These are phyloP conservation scores for Marasmius sp. DNA, from an alignment of 1,284 basidiomycete genomes.

Conservation along the genomic window DNA sequence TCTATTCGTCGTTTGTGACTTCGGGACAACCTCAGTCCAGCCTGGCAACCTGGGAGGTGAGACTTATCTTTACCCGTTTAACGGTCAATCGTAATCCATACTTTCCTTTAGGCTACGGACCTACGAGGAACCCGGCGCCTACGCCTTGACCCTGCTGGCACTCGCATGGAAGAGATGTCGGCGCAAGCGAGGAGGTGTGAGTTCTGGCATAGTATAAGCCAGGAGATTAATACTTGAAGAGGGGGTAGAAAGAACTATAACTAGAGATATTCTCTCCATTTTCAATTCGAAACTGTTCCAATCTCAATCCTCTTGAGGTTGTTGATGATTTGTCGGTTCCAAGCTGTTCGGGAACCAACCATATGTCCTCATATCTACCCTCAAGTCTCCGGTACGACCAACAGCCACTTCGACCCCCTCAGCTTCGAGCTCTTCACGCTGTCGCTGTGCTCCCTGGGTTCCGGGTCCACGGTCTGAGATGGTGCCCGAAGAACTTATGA, in stretches of 20 bases:
- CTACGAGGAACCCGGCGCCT: constrained; percentile 4
- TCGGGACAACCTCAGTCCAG: background rate
- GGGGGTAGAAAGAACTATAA: background rate
- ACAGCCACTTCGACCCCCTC: constrained; percentile 69
- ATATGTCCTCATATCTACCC: constrained; percentile 36
- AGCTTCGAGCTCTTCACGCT: constrained; percentile 62
- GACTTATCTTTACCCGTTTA: background rate
- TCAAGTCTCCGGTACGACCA: constrained; percentile 41
- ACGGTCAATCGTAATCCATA: background rate
- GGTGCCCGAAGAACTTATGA: constrained; percentile 61
- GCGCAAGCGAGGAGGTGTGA: constrained; percentile 8
- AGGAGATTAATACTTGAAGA: constrained; percentile 11
- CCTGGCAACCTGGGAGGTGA: constrained; percentile 6
- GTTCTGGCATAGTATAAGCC: constrained; percentile 14
- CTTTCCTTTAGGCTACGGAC: background rate
- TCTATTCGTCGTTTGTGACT: constrained; percentile 11
- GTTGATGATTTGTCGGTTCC: background rate
- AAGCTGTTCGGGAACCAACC: constrained; percentile 44
- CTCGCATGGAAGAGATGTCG: constrained; percentile 11
- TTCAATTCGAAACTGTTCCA: too few relatives aligned
- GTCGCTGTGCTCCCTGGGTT: constrained; percentile 58
- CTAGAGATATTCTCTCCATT: too few relatives aligned
- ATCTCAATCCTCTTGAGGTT: background rate
- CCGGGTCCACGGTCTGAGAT: constrained; percentile 84
- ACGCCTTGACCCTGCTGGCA: constrained; percentile 6